Conservation (phyloP, 2,329 filamentous ascomycete genomes). For the Harringtonia lauricola region DNA sequence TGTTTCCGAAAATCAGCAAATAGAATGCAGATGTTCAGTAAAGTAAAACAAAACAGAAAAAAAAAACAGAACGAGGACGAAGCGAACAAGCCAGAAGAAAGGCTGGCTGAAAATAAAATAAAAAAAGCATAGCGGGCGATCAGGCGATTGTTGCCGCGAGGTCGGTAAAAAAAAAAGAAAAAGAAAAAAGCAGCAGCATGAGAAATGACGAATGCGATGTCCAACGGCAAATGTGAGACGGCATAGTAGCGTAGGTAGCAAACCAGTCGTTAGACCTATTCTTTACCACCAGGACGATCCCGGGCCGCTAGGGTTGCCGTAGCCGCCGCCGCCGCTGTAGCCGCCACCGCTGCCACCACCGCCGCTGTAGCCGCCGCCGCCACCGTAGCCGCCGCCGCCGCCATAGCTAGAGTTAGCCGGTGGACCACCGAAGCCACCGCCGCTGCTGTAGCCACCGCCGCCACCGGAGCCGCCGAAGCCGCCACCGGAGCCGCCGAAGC, state of each 20-base stretch:
- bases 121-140: too few relatives aligned
- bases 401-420: constrained; percentile 28
- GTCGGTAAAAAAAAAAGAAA: constrained; percentile 10
- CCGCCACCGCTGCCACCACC: constrained; percentile 35
- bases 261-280: background rate
- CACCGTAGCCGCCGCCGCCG: constrained; percentile 22
- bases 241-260: background rate
- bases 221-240: background rate
- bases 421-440: constrained; percentile 27
- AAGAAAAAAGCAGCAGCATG: constrained; percentile 12
- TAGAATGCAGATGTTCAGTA: constrained; percentile 12
- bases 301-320: constrained; percentile 57
- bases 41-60: constrained; percentile 8
- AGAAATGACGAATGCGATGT: background rate
- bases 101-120: constrained; percentile 5
- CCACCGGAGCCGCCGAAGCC: constrained; percentile 27
- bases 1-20: constrained; percentile 16
- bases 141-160: too few relatives aligned
- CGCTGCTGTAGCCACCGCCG: constrained; percentile 29
- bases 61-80: constrained; percentile 8
- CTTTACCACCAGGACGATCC: constrained; percentile 59
- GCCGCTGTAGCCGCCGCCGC: constrained; percentile 13
- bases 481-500: constrained; percentile 43
- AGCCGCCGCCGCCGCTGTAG: constrained; percentile 38
- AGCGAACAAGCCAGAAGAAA: constrained; percentile 3